A percentile compares a stretch with the other conserved stretches of the same genome.
These are phyloP conservation scores for Hymenoscyphus repandus DNA, from an alignment of 2,329 filamentous ascomycete species.

Conservation along the genomic window DNA sequence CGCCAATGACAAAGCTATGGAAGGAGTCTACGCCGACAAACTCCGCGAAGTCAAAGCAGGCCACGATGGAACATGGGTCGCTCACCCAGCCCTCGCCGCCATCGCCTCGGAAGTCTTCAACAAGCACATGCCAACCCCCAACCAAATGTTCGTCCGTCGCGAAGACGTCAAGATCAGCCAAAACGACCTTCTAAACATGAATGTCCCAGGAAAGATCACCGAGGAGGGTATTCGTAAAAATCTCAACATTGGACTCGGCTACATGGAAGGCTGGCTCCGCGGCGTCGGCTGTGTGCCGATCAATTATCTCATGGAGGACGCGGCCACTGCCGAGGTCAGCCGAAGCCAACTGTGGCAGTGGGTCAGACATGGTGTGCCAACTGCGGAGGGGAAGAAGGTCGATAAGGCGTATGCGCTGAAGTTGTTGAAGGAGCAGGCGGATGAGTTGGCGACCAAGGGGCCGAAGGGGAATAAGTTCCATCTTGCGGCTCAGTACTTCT, in stretches of 20 bases:
- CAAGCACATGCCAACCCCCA: slow-evolving; percentile 96
- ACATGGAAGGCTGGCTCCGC: slow-evolving; percentile 98
- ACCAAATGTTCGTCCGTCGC: slow-evolving; percentile 86
- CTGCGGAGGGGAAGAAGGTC: slow-evolving; percentile 83
- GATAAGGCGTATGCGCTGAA: slow-evolving; percentile 88
- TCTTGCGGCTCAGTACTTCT: slow-evolving; percentile 88
- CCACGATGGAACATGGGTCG: slow-evolving; percentile 96
- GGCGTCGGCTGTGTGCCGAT: slow-evolving; percentile 95
- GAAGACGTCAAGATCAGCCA: slow-evolving; percentile 83
- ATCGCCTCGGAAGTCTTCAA: slow-evolving; percentile 95
- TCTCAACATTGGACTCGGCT: slow-evolving; percentile 89
- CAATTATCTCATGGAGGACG: slow-evolving; percentile 98
- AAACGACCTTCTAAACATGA: slow-evolving; percentile 97
- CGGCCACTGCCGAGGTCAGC: slow-evolving; percentile 92
- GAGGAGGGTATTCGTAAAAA: slow-evolving; percentile 97
- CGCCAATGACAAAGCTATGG: slow-evolving; percentile 93
- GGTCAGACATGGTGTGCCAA: slow-evolving; percentile 68
- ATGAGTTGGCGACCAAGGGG: slow-evolving; percentile 67
- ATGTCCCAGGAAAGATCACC: slow-evolving; percentile 85
- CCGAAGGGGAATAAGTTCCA: slow-evolving; percentile 88
- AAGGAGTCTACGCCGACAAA: slow-evolving; percentile 88
- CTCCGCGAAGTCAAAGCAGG: slow-evolving; percentile 91
- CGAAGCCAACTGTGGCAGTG: slow-evolving; percentile 97
- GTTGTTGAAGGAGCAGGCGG: slow-evolving; percentile 80
- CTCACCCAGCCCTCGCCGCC: slow-evolving; percentile 82